Percentiles rank a stretch among this genome's conserved stretches.
phyloP scores from a whole-genome alignment of 495 filamentous ascomycete genomes.

The Podospora conica region DNA sequence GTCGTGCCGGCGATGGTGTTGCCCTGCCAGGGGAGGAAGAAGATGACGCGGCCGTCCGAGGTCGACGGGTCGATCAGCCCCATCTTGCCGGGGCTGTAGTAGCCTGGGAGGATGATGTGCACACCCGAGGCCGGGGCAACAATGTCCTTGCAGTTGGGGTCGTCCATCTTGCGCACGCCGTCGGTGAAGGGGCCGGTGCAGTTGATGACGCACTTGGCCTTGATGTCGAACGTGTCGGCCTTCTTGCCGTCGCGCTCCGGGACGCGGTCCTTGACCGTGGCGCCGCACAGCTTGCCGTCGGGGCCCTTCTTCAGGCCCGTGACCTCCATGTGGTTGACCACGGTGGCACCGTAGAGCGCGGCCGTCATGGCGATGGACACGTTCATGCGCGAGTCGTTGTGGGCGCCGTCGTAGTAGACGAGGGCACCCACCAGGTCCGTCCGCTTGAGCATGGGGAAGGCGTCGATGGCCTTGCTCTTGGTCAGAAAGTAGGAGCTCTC shows the following conservation, averaged over 20 bases:
- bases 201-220: constrained; percentile 90
- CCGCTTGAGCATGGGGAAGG: constrained; percentile 95
- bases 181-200: constrained; percentile 96
- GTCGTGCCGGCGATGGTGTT: constrained; percentile 99
- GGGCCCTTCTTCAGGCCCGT: constrained; percentile 75
- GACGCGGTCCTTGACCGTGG: constrained; percentile 69
- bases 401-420: constrained; percentile 97
- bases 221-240: constrained; percentile 62
- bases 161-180: constrained; percentile 85
- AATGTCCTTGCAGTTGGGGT: constrained; percentile 67
- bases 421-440: constrained; percentile 81
- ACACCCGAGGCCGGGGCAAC: constrained; percentile 92
- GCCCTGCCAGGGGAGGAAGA: constrained; percentile 99
- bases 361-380: constrained; percentile 94
- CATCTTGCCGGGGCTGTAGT: constrained; percentile 93
- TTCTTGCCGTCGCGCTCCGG: constrained; percentile 45
- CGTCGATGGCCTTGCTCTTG: constrained; percentile 87
- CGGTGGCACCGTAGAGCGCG: constrained; percentile 84
- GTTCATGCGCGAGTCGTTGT: constrained; percentile 99
- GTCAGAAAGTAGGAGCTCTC: constrained; percentile 97
- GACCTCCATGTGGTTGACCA: constrained; percentile 91
- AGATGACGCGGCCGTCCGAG: constrained; percentile 94
- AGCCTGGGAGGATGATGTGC: constrained; percentile 91
- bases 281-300: constrained; percentile 72
- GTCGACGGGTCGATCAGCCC: constrained; percentile 92